These are phyloP conservation scores for Microascus cirrosus DNA, from an alignment of 2,329 filamentous ascomycete genomes.

Conservation along the genomic window DNA sequence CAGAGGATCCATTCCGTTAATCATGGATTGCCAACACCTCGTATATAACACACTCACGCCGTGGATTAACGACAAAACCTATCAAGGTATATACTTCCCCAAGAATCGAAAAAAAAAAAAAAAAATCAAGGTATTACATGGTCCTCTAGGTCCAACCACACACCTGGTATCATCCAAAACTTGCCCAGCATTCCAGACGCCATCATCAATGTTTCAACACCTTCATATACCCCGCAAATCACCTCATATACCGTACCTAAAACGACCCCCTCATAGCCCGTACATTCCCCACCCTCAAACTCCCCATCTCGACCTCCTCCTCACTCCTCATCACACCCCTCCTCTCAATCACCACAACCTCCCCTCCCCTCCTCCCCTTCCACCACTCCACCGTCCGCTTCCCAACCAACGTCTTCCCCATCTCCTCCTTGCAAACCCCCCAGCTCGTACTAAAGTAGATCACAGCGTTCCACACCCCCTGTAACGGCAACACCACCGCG, in stretches of 20 bases:
- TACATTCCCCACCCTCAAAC: constrained; percentile 1
- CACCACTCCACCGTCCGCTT: background rate
- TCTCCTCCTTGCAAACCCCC: constrained; percentile 16
- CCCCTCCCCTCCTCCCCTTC: background rate
- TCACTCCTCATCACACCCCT: background rate
- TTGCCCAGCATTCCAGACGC: background rate
- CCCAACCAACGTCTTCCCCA: background rate
- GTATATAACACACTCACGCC: too few species aligned
- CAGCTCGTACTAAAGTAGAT: constrained; percentile 63
- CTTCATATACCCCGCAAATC: background rate
- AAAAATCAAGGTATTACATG: background rate
- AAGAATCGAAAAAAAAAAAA: background rate
- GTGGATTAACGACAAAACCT: too few species aligned
- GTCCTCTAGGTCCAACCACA: background rate
- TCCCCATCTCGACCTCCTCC: background rate
- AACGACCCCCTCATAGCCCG: constrained; percentile 5
- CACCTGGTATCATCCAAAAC: too few species aligned
- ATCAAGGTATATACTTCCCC: background rate
- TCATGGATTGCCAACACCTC: too few species aligned
- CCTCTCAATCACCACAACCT: background rate
- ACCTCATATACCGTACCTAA: background rate
- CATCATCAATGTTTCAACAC: background rate
- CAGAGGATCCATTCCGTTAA: too few species aligned
- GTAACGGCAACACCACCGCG: constrained; percentile 62
- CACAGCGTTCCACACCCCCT: constrained; percentile 70